Evolutionary conservation across 805 yeast genomes (phyloP), one percentile per base, ranked within the genome.

Genomic region (Starmerella bombi): DNA sequence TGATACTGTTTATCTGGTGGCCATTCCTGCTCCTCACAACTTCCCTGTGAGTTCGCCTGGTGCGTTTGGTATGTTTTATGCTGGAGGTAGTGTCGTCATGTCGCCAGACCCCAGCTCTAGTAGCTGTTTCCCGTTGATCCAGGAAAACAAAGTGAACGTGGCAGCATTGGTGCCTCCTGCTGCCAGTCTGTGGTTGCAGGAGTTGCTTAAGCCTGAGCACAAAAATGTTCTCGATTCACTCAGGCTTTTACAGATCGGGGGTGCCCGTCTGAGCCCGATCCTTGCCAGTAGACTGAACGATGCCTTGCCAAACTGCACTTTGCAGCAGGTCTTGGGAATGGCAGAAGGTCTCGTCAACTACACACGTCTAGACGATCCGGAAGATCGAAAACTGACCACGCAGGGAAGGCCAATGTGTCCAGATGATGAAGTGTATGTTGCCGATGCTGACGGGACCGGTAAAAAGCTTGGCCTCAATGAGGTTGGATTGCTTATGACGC

Each of bases 21-120:
- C 48, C 5, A 45, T 45, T 27, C 48, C 48, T 2, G 45, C 45
- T 4, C 41, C 43, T 0, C 48, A 45, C 21, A 45, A 45, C 39
- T 45, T 45, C 39, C 41, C 48, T 5, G 43, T 45, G 41, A 45
- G 48, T 25, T 45, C 48, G 1, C 48, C 48, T 5, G 48, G 48
- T 4, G 41, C 48, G 3, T 30, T 45, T 9, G 48, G 48, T 4
- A 41, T 33, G 16, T 45, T 45, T 20, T 38, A 28, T 16, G 37
- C 39, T 12, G 45, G 45, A 1, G 48, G 48, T 17, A 20, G 15
- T 8, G 48, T 45, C 25, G 39, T 45, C 1, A 20, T 45, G 19
- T 41, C 45, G 10, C 19, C 37, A 1, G 48, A 45, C 19, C 48
- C 48, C 5, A 45, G 45, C 20, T 22, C 43, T 5, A 15, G 29